Conservation (phyloP, 179 eudicot genomes). For the Amaranthus tricolor region DNA sequence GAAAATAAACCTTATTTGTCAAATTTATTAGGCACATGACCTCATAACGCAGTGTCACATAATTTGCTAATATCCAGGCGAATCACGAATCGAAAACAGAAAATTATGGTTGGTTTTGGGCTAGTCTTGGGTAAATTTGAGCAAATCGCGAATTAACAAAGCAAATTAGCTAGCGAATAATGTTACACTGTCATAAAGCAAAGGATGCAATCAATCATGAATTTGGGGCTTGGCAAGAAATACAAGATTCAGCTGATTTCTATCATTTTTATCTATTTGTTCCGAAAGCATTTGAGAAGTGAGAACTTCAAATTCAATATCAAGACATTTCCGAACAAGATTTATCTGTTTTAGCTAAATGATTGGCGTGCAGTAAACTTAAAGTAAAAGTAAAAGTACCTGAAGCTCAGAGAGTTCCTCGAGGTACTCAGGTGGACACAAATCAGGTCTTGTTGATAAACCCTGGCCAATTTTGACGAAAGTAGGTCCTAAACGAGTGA, state of each 20-base stretch:
- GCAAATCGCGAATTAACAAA: too few species aligned
- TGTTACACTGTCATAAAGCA: background rate
- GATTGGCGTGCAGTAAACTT: background rate
- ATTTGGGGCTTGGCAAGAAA: too few species aligned
- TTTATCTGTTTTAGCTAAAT: background rate
- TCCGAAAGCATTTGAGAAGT: too few species aligned
- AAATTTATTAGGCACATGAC: too few species aligned
- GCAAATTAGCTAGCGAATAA: too few species aligned
- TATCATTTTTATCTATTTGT: too few species aligned
- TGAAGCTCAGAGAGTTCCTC: conserved; percentile 96
- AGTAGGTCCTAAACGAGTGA: conserved; percentile 90
- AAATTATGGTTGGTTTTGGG: too few species aligned
- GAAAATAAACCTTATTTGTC: background rate
- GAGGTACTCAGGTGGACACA: conserved; percentile 90
- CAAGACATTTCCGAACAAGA: background rate
- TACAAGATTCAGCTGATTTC: too few species aligned
- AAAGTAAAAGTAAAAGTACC: conserved; percentile 41
- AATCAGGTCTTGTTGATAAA: conserved; percentile 92
- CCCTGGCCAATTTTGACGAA: conserved; percentile 99
- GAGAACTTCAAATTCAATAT: background rate
- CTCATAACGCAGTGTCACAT: too few species aligned
- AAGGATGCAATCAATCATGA: background rate
- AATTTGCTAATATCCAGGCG: too few species aligned
- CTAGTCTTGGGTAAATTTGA: too few species aligned
- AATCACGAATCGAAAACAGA: too few species aligned